phyloP scores from a whole-genome alignment of 164 flowering plant genomes.

The Aristolochia fimbriata region DNA sequence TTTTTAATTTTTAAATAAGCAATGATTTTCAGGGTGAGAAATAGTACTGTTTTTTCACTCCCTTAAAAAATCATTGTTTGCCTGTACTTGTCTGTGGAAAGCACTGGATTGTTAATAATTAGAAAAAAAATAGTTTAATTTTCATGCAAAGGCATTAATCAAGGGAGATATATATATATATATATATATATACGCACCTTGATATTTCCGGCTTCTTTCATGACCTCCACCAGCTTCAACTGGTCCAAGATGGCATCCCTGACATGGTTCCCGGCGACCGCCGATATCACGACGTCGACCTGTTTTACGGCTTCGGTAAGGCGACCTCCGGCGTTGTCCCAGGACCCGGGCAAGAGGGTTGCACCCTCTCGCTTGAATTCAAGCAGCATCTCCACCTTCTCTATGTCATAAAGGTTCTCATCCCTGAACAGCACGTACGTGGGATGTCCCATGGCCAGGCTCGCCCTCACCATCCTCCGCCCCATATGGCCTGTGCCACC shows the following conservation, averaged over 20 bases:
- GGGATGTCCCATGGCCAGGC: constrained; percentile 6
- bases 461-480: constrained; percentile 2
- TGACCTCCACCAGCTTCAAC: constrained; percentile 6
- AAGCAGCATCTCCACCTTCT: constrained; percentile 6
- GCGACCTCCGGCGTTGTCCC: neutral
- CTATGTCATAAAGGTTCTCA: constrained; percentile 5
- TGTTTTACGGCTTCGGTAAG: constrained; percentile 1
- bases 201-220: constrained; percentile 4
- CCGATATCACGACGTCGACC: constrained; percentile 3
- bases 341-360: constrained; percentile 1
- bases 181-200: neutral
- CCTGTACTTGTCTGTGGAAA: too few species aligned
- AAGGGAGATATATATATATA: too few species aligned
- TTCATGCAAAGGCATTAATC: too few species aligned
- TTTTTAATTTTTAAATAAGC: too few species aligned
- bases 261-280: constrained; percentile 6
- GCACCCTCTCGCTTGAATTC: constrained; percentile 4
- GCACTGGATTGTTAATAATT: too few species aligned
- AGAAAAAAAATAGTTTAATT: too few species aligned
- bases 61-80: too few species aligned
- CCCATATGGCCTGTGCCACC: constrained; percentile 9
- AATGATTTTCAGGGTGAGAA: too few species aligned
- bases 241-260: constrained; percentile 5
- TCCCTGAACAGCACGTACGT: constrained; percentile 3
- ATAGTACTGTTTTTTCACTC: too few species aligned